phyloP scores from a whole-genome alignment of 2,329 filamentous ascomycete genomes.

The Coccinonectria pachysandricola region DNA sequence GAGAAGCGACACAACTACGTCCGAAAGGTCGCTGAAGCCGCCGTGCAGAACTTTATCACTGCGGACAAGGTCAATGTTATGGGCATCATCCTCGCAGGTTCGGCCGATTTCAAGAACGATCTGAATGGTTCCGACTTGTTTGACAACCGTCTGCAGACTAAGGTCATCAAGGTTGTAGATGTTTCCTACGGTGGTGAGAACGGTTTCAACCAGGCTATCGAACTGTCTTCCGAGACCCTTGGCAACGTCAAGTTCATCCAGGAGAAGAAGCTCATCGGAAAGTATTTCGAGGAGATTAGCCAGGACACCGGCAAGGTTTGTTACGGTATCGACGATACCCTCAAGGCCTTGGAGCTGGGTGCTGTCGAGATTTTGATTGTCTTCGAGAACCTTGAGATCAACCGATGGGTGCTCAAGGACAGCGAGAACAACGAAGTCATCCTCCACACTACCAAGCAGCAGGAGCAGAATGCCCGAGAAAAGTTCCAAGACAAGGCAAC shows the following conservation, averaged over 20 bases:
- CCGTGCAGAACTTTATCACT: constrained; percentile 98
- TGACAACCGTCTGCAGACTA: constrained; percentile 77
- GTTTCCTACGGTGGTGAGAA: constrained; percentile 99
- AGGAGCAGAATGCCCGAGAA: constrained; percentile 61
- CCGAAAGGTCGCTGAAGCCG: constrained; percentile 93
- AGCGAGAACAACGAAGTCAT: constrained; percentile 62
- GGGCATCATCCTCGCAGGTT: constrained; percentile 89
- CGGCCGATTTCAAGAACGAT: constrained; percentile 99
- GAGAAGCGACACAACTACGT: constrained; percentile 99
- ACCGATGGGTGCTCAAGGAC: constrained; percentile 79
- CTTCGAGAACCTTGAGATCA: constrained; percentile 94
- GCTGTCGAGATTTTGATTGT: constrained; percentile 92
- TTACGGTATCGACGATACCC: constrained; percentile 94
- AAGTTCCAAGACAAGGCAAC: constrained; percentile 93
- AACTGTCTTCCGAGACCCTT: constrained; percentile 86
- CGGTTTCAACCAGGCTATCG: constrained; percentile 99
- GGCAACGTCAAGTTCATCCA: constrained; percentile 99
- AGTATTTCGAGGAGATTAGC: constrained; percentile 98
- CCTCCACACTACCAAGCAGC: constrained; percentile 76
- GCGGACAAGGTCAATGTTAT: constrained; percentile 97
- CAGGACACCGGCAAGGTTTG: constrained; percentile 95
- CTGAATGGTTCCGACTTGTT: constrained; percentile 97
- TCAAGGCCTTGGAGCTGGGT: constrained; percentile 92
- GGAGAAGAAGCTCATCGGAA: constrained; percentile 99
- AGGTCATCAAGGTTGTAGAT: constrained; percentile 99